Evolutionary conservation across 257 asterid species (phyloP).

Genomic region (Plectranthus barbatus): DNA sequence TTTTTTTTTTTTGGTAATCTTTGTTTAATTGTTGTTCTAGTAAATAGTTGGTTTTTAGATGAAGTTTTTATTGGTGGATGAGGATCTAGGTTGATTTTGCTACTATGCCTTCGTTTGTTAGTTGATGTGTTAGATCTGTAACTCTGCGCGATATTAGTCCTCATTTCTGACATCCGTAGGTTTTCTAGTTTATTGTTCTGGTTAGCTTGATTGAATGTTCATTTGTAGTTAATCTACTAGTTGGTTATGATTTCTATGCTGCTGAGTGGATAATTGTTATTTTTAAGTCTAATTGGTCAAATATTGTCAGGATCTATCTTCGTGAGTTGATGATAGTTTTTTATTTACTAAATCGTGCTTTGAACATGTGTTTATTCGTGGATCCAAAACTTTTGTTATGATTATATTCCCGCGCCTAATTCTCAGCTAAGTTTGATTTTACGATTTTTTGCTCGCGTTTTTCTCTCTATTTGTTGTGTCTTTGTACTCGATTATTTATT

Average conservation of each 20-base stretch:
- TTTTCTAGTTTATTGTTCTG: background rate
- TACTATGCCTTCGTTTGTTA: background rate
- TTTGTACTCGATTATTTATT: background rate
- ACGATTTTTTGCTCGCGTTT: no score
- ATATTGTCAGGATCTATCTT: background rate
- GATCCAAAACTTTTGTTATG: background rate
- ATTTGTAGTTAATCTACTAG: background rate
- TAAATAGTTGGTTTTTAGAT: background rate
- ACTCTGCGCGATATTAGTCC: background rate
- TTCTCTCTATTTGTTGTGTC: background rate
- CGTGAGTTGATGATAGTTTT: background rate
- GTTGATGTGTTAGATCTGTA: conserved; percentile 16
- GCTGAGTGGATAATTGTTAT: background rate
- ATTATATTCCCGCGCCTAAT: background rate
- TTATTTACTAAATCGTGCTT: background rate
- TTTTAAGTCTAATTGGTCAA: background rate
- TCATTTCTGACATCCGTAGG: background rate
- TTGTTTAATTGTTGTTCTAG: background rate
- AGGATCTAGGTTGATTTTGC: conserved; percentile 8
- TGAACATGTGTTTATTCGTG: background rate
- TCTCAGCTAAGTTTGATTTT: background rate
- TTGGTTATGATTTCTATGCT: background rate
- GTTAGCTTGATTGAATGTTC: background rate
- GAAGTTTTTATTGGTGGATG: background rate
- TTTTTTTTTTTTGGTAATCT: background rate